Evolutionary conservation across 441 rosid species (phyloP).

Genomic region (Syzygium malaccense): DNA sequence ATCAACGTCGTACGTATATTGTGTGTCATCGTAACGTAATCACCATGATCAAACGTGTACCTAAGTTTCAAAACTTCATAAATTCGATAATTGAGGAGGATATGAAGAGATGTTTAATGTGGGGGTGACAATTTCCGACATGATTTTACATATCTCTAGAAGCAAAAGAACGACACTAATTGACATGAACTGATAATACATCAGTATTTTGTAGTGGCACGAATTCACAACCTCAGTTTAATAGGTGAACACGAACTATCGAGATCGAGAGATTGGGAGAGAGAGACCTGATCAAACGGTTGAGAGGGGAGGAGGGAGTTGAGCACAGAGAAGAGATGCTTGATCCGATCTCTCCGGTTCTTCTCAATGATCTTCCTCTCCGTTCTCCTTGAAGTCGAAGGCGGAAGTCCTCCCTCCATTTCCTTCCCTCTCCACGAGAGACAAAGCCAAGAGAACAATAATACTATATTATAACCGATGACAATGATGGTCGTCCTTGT

Average conservation of each 20-base stretch:
- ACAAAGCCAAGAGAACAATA: background rate
- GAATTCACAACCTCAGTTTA: background rate
- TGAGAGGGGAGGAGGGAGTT: conserved; percentile 32
- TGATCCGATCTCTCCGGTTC: conserved; percentile 42
- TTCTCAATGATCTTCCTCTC: conserved; percentile 45
- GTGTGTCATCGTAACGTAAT: background rate
- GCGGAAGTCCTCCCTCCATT: background rate
- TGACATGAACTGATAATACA: background rate
- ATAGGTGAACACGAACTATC: background rate
- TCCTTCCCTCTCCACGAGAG: background rate
- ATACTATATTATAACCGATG: background rate
- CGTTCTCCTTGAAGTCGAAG: conserved; percentile 11
- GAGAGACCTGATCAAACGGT: conserved; percentile 7
- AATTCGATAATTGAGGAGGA: background rate
- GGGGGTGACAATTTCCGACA: background rate
- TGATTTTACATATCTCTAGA: background rate
- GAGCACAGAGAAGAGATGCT: conserved; percentile 27
- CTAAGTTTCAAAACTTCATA: background rate
- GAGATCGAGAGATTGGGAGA: background rate
- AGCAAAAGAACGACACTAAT: background rate
- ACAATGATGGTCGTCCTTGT: background rate
- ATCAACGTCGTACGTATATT: background rate
- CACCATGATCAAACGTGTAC: background rate
- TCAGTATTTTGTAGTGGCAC: background rate
- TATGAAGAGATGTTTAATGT: background rate